A percentile compares a stretch with the other conserved stretches of the same genome.
phyloP scores from a whole-genome alignment of 2,329 filamentous ascomycete genomes.

The Fusarium buharicum region DNA sequence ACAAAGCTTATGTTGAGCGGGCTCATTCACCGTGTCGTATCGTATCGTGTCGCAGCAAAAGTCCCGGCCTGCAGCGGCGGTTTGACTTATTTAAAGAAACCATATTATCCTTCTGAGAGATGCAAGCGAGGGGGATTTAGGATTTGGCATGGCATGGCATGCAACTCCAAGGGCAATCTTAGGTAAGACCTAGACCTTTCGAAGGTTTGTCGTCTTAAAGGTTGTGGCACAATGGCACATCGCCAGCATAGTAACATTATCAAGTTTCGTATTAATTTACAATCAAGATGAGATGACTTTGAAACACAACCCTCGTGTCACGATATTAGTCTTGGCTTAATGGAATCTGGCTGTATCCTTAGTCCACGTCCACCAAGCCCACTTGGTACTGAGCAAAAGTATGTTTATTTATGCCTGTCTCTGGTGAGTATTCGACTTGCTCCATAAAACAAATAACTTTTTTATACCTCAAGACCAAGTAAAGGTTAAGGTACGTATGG shows the following conservation, averaged over 20 bases:
- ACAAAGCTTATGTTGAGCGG: slow-evolving; percentile 24
- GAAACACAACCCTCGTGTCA: not conserved
- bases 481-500: slow-evolving; percentile 1
- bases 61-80: slow-evolving; percentile 14
- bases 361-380: not conserved
- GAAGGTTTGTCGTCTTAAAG: slow-evolving; percentile 3
- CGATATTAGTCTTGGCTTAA: not conserved
- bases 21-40: slow-evolving; percentile 12
- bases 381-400: not conserved
- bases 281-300: slow-evolving; percentile 2
- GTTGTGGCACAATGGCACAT: slow-evolving; percentile 13
- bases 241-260: slow-evolving; percentile 3
- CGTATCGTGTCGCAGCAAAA: slow-evolving; percentile 8
- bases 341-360: not conserved
- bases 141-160: slow-evolving; percentile 15
- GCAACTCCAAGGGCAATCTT: slow-evolving; percentile 31
- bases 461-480: not conserved
- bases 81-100: slow-evolving; percentile 13
- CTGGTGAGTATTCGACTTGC: not conserved
- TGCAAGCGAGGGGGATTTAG: slow-evolving; percentile 3
- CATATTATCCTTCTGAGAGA: slow-evolving; percentile 1
- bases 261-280: not conserved
- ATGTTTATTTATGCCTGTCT: not conserved
- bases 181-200: slow-evolving; percentile 39
- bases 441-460: not conserved